phyloP scores from a whole-genome alignment of 352 stramenopile species.

The Phytophthora pistaciae region DNA sequence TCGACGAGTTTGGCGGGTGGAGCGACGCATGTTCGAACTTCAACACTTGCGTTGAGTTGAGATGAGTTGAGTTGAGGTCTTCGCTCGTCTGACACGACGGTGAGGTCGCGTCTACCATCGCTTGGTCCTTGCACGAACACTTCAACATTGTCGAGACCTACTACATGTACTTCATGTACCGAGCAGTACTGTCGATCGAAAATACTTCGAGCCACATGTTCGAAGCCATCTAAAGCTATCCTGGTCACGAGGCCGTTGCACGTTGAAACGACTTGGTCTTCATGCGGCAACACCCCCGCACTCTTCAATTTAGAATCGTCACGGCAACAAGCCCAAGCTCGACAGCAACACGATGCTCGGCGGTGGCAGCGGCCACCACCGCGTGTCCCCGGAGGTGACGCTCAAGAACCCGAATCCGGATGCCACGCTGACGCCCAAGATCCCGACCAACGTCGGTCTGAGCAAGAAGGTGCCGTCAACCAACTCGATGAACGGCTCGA shows the following conservation, averaged over 20 bases:
- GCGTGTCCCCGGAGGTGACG: constrained; percentile 78
- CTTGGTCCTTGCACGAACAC: too few relatives aligned
- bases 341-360: constrained; percentile 21
- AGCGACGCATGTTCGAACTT: neutral
- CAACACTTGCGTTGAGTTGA: neutral
- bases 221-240: neutral
- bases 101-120: too few relatives aligned
- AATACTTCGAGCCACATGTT: neutral
- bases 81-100: too few relatives aligned
- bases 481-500: constrained; percentile 11
- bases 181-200: neutral
- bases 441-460: constrained; percentile 53
- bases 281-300: constrained; percentile 2
- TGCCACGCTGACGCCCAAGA: constrained; percentile 67
- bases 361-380: constrained; percentile 50
- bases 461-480: constrained; percentile 30
- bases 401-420: constrained; percentile 71
- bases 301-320: constrained; percentile 8
- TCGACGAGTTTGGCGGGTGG: too few relatives aligned
- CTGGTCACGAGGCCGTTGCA: constrained; percentile 11
- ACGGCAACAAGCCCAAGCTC: neutral
- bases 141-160: neutral
- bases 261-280: constrained; percentile 20
- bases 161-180: too few relatives aligned
- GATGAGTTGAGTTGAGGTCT: neutral